Base-by-base conservation (phyloP, 139 green algal species). In the Yamagishiella unicocca region DNA sequence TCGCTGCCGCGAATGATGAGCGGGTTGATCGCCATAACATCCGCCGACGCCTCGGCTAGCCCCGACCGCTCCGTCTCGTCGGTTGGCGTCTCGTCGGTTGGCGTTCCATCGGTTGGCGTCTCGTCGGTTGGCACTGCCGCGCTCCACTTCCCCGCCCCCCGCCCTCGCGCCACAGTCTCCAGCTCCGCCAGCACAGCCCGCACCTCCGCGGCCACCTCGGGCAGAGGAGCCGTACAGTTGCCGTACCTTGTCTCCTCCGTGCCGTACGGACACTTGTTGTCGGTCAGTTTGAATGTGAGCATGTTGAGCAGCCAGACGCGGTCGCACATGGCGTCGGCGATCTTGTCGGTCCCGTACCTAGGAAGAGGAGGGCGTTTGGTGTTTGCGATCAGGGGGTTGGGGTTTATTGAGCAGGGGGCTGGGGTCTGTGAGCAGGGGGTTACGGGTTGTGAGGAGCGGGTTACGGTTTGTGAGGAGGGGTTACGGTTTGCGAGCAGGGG, bases 301-400 rank as follows among this genome's bases (percentile, higher is more conserved):
- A 70, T 72, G 76, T 83, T 83, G 76, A 83, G 76, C 24, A 62
- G 42, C 76, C 76, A 83, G 22, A 71, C 35, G 27, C 76, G 76
- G 27, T 71, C 76, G 50, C 76, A 83, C 54, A 55, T 45, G 31
- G 66, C 33, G 7, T 46, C 9, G n/a, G n/a, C n/a, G 35, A 53
- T 10, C 2, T 3, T 14, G 3, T 75, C 35, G 6, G 6, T 50
- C 14, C 19, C 67, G 67, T 53, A n/a, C 37, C 67, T 75, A 37
- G 2, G 37, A n/a, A n/a, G n/a, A n/a, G n/a, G n/a, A n/a, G n/a
- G n/a, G n/a, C n/a, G n/a, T n/a, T n/a, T n/a, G n/a, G n/a, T 33
- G 58, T n/a, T 33, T n/a, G n/a, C n/a, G n/a, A n/a, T n/a, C n/a
- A n/a, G n/a, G n/a, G n/a, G n/a, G n/a, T n/a, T n/a, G n/a, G n/a